Conservation (phyloP, 805 yeast species). For the Yamadazyma philogaea region DNA sequence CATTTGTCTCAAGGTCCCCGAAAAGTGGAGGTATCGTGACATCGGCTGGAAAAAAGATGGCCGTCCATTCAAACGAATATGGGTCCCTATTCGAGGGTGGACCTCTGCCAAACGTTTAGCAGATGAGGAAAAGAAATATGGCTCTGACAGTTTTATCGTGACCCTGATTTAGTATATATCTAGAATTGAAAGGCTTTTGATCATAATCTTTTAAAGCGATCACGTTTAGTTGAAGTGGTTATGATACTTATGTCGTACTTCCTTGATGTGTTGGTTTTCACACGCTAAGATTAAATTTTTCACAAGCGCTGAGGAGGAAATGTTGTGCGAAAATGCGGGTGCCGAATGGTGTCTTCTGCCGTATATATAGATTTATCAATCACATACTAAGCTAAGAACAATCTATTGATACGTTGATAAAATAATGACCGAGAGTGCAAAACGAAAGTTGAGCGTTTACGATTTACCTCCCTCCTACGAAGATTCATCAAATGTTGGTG, state of each 20-base stretch:
- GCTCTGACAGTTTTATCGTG: constrained; percentile 9
- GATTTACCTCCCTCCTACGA: constrained; percentile 12
- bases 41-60: constrained; percentile 34
- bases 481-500: not conserved
- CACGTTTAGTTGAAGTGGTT: too few relatives aligned
- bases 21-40: constrained; percentile 16
- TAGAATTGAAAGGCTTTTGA: too few relatives aligned
- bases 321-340: constrained; percentile 4
- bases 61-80: constrained; percentile 41
- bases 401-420: too few relatives aligned
- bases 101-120: constrained; percentile 27
- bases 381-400: too few relatives aligned
- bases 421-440: constrained; percentile 7
- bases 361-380: constrained; percentile 1
- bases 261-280: not conserved
- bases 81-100: constrained; percentile 54
- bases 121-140: constrained; percentile 17
- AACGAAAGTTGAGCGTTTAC: constrained; percentile 10
- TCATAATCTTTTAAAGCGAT: too few relatives aligned
- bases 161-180: not conserved
- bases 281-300: not conserved
- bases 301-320: constrained; percentile 14
- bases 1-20: not conserved
- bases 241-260: not conserved
- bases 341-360: constrained; percentile 4